phyloP scores from a whole-genome alignment of 2,329 filamentous ascomycete genomes.

The Talaromyces sp. region DNA sequence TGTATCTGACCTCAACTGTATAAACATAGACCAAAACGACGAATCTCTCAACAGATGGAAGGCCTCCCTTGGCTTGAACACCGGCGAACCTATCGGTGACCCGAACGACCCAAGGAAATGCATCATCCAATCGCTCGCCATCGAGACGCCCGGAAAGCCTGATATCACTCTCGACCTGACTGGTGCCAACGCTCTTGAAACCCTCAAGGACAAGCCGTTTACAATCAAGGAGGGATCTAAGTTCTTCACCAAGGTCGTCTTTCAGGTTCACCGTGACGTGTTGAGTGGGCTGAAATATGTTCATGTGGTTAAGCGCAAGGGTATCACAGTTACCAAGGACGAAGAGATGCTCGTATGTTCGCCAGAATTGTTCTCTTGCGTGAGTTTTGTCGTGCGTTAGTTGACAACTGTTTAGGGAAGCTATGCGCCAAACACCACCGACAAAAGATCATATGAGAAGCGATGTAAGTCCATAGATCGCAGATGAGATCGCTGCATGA shows the following conservation, averaged over 20 bases:
- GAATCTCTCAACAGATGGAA: constrained; percentile 98
- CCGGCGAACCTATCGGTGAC: constrained; percentile 67
- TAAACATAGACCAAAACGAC: constrained; percentile 59
- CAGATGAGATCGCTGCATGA: too few species aligned
- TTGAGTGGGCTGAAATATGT: constrained; percentile 93
- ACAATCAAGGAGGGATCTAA: constrained; percentile 92
- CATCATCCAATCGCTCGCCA: constrained; percentile 85
- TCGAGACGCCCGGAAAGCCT: constrained; percentile 75
- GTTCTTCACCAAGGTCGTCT: constrained; percentile 91
- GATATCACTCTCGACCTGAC: constrained; percentile 89
- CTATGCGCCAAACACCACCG: constrained; percentile 87
- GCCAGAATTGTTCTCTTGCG: not conserved
- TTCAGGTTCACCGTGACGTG: constrained; percentile 96
- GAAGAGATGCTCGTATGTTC: constrained; percentile 91
- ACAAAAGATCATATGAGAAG: constrained; percentile 82
- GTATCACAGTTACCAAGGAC: constrained; percentile 82
- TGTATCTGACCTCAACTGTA: not conserved
- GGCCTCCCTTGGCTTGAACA: constrained; percentile 80
- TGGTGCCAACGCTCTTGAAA: constrained; percentile 65
- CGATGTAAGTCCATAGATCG: constrained; percentile 63
- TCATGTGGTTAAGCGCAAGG: constrained; percentile 87
- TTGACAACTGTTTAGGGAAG: constrained; percentile 60
- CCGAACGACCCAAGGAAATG: constrained; percentile 82
- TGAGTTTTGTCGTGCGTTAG: not conserved
- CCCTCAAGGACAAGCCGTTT: constrained; percentile 88